These are phyloP conservation scores for Zymoseptoria tritici DNA, from an alignment of 2,329 filamentous ascomycete species.

Conservation along the genomic window DNA sequence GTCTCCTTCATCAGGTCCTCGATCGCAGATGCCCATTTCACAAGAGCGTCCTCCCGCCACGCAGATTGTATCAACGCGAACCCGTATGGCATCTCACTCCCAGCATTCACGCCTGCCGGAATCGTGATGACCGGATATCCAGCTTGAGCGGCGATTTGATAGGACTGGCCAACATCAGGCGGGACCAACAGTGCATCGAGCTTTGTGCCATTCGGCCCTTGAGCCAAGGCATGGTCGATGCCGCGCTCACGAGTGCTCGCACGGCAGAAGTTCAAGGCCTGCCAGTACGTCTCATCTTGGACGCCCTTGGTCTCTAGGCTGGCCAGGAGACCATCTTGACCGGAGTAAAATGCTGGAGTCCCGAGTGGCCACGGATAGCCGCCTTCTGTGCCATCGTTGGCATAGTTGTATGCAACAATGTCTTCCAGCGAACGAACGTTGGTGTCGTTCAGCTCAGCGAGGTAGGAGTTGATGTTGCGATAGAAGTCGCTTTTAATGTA, in stretches of 20 bases:
- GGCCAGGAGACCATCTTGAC: constrained; percentile 64
- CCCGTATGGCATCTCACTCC: constrained; percentile 40
- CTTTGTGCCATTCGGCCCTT: constrained; percentile 34
- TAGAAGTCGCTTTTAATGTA: constrained; percentile 66
- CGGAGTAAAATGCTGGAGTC: constrained; percentile 58
- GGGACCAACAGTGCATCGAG: constrained; percentile 62
- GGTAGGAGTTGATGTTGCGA: constrained; percentile 57
- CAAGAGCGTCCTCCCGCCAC: constrained; percentile 27
- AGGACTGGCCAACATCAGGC: constrained; percentile 58
- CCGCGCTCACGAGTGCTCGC: constrained; percentile 55
- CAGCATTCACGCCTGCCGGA: constrained; percentile 51
- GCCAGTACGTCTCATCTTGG: constrained; percentile 58
- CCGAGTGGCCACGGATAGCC: constrained; percentile 47
- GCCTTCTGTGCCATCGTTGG: constrained; percentile 60
- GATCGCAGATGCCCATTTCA: constrained; percentile 37
- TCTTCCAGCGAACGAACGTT: constrained; percentile 54
- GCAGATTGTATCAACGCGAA: constrained; percentile 33
- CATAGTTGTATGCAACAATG: constrained; percentile 53
- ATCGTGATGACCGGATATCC: constrained; percentile 67
- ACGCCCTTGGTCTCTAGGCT: constrained; percentile 54
- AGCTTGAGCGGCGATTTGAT: constrained; percentile 65
- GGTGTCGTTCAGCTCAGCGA: constrained; percentile 56
- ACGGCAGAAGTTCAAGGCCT: constrained; percentile 57
- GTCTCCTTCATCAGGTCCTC: constrained; percentile 32
- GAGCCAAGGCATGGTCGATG: constrained; percentile 58